phyloP scores from a whole-genome alignment of 768 basidiomycete species.

The Kondoa malvinella region DNA sequence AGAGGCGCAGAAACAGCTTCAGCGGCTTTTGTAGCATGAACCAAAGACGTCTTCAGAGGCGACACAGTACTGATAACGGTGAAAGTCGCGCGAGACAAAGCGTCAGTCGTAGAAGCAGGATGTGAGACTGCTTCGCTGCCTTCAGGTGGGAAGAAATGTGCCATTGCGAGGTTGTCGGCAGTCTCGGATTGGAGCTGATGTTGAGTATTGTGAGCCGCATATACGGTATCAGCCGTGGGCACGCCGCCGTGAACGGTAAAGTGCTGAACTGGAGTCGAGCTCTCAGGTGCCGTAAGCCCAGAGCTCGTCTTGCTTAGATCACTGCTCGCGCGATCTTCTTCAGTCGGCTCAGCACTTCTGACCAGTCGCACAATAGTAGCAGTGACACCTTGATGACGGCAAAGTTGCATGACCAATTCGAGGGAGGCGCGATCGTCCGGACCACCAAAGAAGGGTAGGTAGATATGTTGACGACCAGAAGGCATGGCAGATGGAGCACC shows the following conservation, averaged over 20 bases:
- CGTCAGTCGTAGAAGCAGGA: slow-evolving; percentile 24
- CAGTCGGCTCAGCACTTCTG: slow-evolving; percentile 32
- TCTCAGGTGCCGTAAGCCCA: slow-evolving; percentile 8
- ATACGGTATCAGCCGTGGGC: slow-evolving; percentile 51
- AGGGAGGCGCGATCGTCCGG: slow-evolving; percentile 80
- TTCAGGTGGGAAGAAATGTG: slow-evolving; percentile 36
- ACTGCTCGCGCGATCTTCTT: slow-evolving; percentile 31
- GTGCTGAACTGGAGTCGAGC: slow-evolving; percentile 1
- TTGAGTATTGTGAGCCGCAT: slow-evolving; percentile 48
- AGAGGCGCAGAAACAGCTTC: slow-evolving; percentile 30
- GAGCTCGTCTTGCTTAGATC: slow-evolving; percentile 1
- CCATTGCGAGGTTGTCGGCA: slow-evolving; percentile 66
- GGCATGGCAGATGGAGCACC: slow-evolving; percentile 24
- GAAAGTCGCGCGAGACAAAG: slow-evolving; percentile 54
- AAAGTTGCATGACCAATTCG: slow-evolving; percentile 63
- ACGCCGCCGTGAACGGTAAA: slow-evolving; percentile 25
- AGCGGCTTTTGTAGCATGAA: slow-evolving; percentile 38
- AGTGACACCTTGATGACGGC: slow-evolving; percentile 43
- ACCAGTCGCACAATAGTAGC: slow-evolving; percentile 58
- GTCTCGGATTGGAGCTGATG: slow-evolving; percentile 57
- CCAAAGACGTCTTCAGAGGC: slow-evolving; percentile 35
- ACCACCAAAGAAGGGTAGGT: slow-evolving; percentile 85
- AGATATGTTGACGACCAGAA: slow-evolving; percentile 44
- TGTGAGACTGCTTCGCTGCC: background rate
- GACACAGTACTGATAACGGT: slow-evolving; percentile 31